Conservation (phyloP, 768 basidiomycete genomes). For the Boletales sp. region DNA sequence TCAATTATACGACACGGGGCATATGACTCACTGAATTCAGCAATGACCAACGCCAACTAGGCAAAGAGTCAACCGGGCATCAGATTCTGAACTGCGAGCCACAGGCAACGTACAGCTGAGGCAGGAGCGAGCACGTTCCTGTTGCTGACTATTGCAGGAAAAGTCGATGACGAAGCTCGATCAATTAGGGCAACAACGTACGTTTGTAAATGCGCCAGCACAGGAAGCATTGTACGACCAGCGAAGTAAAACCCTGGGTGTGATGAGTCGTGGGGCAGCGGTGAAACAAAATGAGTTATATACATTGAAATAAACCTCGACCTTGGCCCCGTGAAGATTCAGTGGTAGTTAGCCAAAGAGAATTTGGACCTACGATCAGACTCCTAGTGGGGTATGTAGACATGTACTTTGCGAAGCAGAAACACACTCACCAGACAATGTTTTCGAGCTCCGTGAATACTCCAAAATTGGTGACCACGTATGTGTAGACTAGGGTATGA, state of each 20-base stretch:
- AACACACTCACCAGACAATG: constrained; percentile 40
- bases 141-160: constrained; percentile 42
- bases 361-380: constrained; percentile 12
- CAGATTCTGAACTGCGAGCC: background rate
- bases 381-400: constrained; percentile 17
- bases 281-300: background rate
- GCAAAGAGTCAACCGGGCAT: background rate
- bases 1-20: background rate
- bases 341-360: background rate
- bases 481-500: constrained; percentile 41
- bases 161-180: background rate
- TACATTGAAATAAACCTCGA: constrained; percentile 50
- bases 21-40: constrained; percentile 34
- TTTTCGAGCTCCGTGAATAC: constrained; percentile 23
- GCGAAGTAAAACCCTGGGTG: constrained; percentile 37
- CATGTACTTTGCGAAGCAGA: background rate
- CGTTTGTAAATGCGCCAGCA: constrained; percentile 46
- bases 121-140: constrained; percentile 36
- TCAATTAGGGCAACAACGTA: constrained; percentile 23
- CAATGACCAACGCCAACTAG: constrained; percentile 31
- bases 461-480: constrained; percentile 42
- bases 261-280: background rate
- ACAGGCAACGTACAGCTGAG: constrained; percentile 23
- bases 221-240: constrained; percentile 55
- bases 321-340: constrained; percentile 26